phyloP scores from a whole-genome alignment of 208 protist genomes.

The Trypanosoma caninum region DNA sequence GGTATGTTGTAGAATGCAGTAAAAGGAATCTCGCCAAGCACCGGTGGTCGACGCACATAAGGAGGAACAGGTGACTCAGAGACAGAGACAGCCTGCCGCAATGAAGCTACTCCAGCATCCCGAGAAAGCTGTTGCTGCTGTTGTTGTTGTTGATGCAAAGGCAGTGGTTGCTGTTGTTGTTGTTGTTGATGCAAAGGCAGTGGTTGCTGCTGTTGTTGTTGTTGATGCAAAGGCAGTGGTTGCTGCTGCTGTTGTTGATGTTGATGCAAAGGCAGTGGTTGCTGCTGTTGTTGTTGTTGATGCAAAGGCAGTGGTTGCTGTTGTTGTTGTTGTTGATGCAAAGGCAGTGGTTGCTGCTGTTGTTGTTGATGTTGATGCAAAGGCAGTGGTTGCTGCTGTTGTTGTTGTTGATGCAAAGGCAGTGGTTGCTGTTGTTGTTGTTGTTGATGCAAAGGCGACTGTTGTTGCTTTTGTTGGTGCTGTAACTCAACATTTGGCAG shows the following conservation, averaged over 20 bases:
- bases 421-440: not conserved
- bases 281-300: constrained; percentile 2
- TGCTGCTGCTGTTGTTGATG: constrained; percentile 16
- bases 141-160: not conserved
- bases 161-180: constrained; percentile 19
- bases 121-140: constrained; percentile 3
- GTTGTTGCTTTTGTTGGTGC: constrained; percentile 12
- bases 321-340: not conserved
- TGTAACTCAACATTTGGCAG: too few species aligned
- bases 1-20: constrained; percentile 55
- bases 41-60: constrained; percentile 71
- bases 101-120: too few species aligned
- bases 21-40: constrained; percentile 69
- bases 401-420: not conserved
- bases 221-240: constrained; percentile 18
- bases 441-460: not conserved
- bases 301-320: constrained; percentile 9
- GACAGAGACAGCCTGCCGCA: constrained; percentile 20
- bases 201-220: constrained; percentile 11
- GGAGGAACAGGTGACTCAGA: constrained; percentile 48
- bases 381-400: not conserved
- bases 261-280: not conserved
- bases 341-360: constrained; percentile 2
- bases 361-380: not conserved
- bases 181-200: not conserved